Base-by-base conservation (phyloP, 805 yeast species). In the Lipomyces mesembrius region DNA sequence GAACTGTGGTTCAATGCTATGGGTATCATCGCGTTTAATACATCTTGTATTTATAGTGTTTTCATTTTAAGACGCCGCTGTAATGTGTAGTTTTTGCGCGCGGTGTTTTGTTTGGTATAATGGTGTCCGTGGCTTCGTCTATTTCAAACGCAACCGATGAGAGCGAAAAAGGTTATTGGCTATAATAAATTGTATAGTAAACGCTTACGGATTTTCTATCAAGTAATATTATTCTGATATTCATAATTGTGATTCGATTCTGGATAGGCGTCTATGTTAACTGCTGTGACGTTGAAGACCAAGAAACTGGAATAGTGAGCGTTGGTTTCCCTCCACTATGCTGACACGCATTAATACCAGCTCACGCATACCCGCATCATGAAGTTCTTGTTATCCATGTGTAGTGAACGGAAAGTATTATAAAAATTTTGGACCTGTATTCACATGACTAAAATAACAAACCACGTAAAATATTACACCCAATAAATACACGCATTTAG, bases 401-500 rank as follows among this genome's bases (percentile, higher is more conserved):
- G 11, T 52, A 52, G 11, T 52, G 27, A 17, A 11, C 9, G 9
- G n/a, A 12, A 14, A 17, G 17, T 52, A 22, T 5, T 49, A 49
- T 3, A 22, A 7, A 52, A 20, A 52, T 25, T 14, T 52, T 52
- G n/a, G 34, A 29, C 34, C 55, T 52, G 25, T 52, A 52, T 52
- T 52, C 55, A 52, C 55, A 52, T 52, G 55, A 43, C 49, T 43
- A 52, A n/a, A 52, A 20, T 29, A 52, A 52, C 55, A 22, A 52
- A 52, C n/a, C 55, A 43, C 32, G 34, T 52, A 52, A 52, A 52
- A 52, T 52, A 49, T 49, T 52, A 52, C 55, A 52, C 55, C 60
- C 20, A 63, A 34, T 32, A 29, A 22, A 14, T 20, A 22, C 37
- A 35, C 54, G 37, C 54, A 54, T 62, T 62, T 90, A 95, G 86